Conservation (phyloP, 2,329 filamentous ascomycete species). For the Ophiostoma quercus region DNA sequence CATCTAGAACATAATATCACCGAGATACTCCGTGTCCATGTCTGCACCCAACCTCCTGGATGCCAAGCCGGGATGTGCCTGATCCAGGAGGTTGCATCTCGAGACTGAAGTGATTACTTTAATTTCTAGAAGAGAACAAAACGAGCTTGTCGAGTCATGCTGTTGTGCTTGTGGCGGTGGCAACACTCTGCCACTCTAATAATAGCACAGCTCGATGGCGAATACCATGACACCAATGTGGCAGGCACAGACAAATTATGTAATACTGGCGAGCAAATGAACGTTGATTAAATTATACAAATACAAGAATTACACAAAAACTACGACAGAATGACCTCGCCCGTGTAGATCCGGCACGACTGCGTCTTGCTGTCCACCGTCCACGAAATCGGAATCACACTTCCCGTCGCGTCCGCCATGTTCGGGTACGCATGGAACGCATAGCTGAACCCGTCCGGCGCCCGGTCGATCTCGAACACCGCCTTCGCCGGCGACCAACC, state of each 20-base stretch:
- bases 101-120: not conserved
- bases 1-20: not conserved
- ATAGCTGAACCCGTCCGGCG: conserved; percentile 26
- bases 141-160: not conserved
- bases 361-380: conserved; percentile 25
- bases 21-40: not conserved
- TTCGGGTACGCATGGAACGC: conserved; percentile 27
- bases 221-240: not conserved
- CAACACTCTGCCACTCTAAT: not conserved
- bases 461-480: conserved; percentile 24
- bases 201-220: not conserved
- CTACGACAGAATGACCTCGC: conserved; percentile 24
- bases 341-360: conserved; percentile 25
- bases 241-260: not conserved
- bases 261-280: too few species aligned
- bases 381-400: conserved; percentile 25
- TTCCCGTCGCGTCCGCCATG: conserved; percentile 24
- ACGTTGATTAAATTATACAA: not conserved
- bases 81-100: not conserved
- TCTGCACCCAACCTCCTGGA: not conserved
- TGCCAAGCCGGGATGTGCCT: too few species aligned
- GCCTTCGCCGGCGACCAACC: conserved; percentile 23
- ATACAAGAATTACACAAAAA: not conserved
- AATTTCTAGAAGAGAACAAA: not conserved
- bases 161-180: not conserved